Evolutionary conservation across 1,284 basidiomycete genomes (phyloP).

Genomic region (Agroathelia rolfsii): DNA sequence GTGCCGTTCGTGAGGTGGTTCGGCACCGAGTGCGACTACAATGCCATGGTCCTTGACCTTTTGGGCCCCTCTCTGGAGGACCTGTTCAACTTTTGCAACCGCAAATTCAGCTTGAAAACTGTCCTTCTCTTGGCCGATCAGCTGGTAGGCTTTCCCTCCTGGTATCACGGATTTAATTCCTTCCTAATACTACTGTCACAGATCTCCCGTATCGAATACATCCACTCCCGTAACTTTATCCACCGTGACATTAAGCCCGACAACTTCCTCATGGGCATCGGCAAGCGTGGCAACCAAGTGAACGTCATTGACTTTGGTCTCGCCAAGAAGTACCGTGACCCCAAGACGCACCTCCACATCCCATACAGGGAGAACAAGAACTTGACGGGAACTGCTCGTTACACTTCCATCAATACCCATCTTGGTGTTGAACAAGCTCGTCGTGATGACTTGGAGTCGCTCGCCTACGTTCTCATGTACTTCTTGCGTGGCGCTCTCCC

Average conservation of each 20-base stretch:
- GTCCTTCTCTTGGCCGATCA: constrained; percentile 96
- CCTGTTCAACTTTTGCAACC: constrained; percentile 99
- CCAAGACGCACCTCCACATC: constrained; percentile 98
- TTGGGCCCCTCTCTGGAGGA: constrained; percentile 97
- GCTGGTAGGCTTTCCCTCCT: constrained; percentile 49
- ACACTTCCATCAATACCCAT: constrained; percentile 99
- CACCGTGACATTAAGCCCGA: constrained; percentile 99
- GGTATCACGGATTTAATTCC: constrained; percentile 3
- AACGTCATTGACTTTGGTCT: constrained; percentile 99
- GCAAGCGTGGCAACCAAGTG: constrained; percentile 98
- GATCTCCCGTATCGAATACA: constrained; percentile 99
- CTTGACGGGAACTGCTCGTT: constrained; percentile 95
- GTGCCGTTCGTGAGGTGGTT: constrained; percentile 98
- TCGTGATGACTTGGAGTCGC: constrained; percentile 91
- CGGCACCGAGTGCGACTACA: constrained; percentile 99
- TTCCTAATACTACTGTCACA: constrained; percentile 22
- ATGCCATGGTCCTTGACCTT: constrained; percentile 98
- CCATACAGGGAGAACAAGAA: constrained; percentile 99
- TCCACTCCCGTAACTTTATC: constrained; percentile 99
- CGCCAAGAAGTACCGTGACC: constrained; percentile 99
- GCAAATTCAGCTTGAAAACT: constrained; percentile 97
- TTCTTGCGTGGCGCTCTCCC: constrained; percentile 94
- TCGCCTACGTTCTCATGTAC: constrained; percentile 97
- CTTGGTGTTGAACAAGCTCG: constrained; percentile 95
- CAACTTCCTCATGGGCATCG: constrained; percentile 99